Evolutionary conservation across 1,139 yeast species (phyloP), one percentile per base, ranked within the genome.

Genomic region (Yamadazyma oceani): DNA sequence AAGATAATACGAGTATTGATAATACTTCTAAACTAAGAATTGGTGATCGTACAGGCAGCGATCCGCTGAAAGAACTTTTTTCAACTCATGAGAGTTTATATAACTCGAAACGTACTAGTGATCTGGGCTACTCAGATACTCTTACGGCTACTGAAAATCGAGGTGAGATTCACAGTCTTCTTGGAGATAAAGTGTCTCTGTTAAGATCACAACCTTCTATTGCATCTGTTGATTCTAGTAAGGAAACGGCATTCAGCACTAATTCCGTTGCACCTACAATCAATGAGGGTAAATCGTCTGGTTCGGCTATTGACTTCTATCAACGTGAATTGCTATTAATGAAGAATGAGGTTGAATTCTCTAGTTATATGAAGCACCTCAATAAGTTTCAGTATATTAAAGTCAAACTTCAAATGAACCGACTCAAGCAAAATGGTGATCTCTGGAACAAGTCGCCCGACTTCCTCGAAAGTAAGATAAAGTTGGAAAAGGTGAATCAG

Each of bases 331-430:
- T 82, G 22, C 55, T 82, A 36, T 62, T 83, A 28, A 54, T 74
- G 41, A 72, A 73, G 40, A 83, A 82, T 51, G 90, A 83, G 53
- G 62, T 81, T 32, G 85, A 81, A 36, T 82, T 83, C 53, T 65
- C 78, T 8, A 67, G 73, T 37, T 82, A 78, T 53, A 57, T 80
- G 55, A 77, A 75, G 41, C 69, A 73, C 41, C 66, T 80, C 45
- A 72, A 70, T 39, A 74, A 75, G 44, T 66, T 65, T 37, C 69
- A 75, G 32, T 69, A 75, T 37, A 57, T 72, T 17, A 65, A 70
- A 37, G 57, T 62, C 31, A 63, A 57, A 36, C 39, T 59, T 16
- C 50, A 53, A 24, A 43, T 69, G 41, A 58, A 61, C 26, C 54
- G 55, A 29, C 43, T 15, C 60, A 51, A 38, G 17, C 45, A 43